Evolutionary conservation across 2,329 filamentous ascomycete genomes (phyloP).

Genomic region (Botryosphaeria agaves): DNA sequence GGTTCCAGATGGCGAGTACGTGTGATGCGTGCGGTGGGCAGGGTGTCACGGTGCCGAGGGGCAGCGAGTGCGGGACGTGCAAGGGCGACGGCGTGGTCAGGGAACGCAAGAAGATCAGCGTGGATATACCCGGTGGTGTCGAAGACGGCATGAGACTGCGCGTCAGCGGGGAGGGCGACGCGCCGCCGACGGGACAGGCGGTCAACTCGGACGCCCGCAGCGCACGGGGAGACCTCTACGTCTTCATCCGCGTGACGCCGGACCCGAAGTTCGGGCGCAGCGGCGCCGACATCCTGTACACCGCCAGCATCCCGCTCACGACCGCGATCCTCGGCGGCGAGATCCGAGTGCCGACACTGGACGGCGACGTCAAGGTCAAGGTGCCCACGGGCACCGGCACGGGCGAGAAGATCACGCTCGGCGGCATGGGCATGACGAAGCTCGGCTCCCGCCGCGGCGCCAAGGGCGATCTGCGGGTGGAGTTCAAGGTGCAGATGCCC

Average conservation of each 20-base stretch:
- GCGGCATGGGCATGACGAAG: conserved; percentile 88
- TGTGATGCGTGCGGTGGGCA: conserved; percentile 68
- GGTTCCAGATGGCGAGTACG: conserved; percentile 90
- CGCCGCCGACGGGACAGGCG: conserved; percentile 56
- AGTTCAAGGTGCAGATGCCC: conserved; percentile 90
- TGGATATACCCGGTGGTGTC: conserved; percentile 89
- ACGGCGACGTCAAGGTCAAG: conserved; percentile 79
- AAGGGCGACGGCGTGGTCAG: conserved; percentile 68
- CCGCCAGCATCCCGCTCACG: conserved; percentile 76
- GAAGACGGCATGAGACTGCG: conserved; percentile 91
- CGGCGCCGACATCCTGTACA: conserved; percentile 85
- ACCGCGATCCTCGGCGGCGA: conserved; percentile 87
- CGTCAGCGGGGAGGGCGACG: conserved; percentile 74
- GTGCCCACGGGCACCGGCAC: conserved; percentile 83
- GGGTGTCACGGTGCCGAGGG: conserved; percentile 58
- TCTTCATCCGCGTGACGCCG: conserved; percentile 74
- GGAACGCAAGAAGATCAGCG: conserved; percentile 64
- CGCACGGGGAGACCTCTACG: conserved; percentile 76
- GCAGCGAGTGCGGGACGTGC: conserved; percentile 67
- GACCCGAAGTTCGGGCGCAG: conserved; percentile 79
- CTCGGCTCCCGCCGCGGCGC: conserved; percentile 46
- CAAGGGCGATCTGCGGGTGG: conserved; percentile 73
- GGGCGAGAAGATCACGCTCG: conserved; percentile 76
- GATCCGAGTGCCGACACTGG: conserved; percentile 74
- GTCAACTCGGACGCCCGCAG: conserved; percentile 44